Evolutionary conservation across 2,329 filamentous ascomycete genomes (phyloP), one percentile per base, ranked within the genome.

Genomic region (Xenoacremonium recifei): DNA sequence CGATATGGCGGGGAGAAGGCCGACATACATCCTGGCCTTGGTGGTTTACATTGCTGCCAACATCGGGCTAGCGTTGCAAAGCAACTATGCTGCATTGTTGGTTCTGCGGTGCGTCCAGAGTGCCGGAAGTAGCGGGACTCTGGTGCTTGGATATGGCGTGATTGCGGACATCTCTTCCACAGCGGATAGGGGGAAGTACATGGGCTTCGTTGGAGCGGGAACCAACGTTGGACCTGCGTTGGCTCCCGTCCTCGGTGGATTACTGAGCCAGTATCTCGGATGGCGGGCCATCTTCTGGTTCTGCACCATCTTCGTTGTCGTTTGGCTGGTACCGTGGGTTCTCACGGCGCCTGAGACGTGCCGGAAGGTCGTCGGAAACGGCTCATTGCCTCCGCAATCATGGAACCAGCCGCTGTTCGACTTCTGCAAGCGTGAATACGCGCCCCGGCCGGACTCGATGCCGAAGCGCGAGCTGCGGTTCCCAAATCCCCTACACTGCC

Each of bases 261-360:
- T 87, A 1, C 62, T 89, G 15, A 73, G 74, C 15, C 69, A 85
- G 49, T 84, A 76, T 46, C 69, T 85, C 1, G 81, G 80, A 7
- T 88, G 84, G 84, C 68, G 77, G n/a, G 72, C 77, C 40, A 79
- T 85, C 42, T 87, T 87, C 53, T 87, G 82, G 82, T 85, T 86
- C 54, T 71, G 84, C 42, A 71, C 77, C 27, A 82, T 87, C 27
- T 63, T 77, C 25, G 65, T 71, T 15, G 60, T 61, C 4, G 61
- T 65, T 1, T 78, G 76, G 60, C 60, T 84, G 20, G 45, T 84
- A 3, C 71, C 79, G 0, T 78, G 79, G 44, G 54, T 73, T 3
- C 50, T 84, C 10, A 68, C 77, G 5, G 69, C 84, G 6, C 84
- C 82, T 0, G 77, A 82, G 61, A 81, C 77, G 7, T 75, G 73